Base-by-base conservation (phyloP, 805 yeast genomes). In the Monosporozyma solicola region DNA sequence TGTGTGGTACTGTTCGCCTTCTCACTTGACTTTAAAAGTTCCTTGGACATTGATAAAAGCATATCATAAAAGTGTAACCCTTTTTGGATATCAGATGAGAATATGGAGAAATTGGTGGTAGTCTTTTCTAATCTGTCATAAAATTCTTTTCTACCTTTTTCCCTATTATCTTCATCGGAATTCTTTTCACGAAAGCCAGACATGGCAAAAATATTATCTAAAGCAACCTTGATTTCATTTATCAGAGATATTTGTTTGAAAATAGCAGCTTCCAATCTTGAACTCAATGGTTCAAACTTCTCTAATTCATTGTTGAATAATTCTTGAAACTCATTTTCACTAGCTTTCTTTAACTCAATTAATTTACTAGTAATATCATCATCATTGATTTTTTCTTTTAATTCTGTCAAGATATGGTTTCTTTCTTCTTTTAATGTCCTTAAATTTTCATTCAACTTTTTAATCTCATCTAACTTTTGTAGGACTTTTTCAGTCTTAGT, bases 331-430 rank as follows among this genome's bases (percentile, higher is more conserved):
- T 84, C 90, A 47, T 78, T 74, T 7, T 80, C 80, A 5, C 80
- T 71, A 41, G 76, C 77, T 46, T 79, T 76, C 55, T 79, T 80
- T 63, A 87, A 84, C 57, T 84, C 72, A 8, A 92, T 78, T 33
- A 92, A 73, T 11, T 84, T 73, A 51, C 84, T 83, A 0, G 96
- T 84, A 49, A 90, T 88, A 64, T 92, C 97, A 69, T 92, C 98
- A 13, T 77, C 74, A 61, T 84, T 94, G 35, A 87, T 82, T 48
- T 79, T 78, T 6, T 73, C 76, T 62, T 89, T 89, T 61, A 92
- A 74, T 49, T 83, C 87, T 1, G 75, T 75, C 37, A 87, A 72
- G 1, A 84, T 75, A 41, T 80, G 74, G 5, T 72, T 66, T 47
- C 95, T 80, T 64, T 87, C 94, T 33, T 77, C 72, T 59, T 82